Base-by-base conservation (phyloP, 2,329 filamentous ascomycete genomes). In the Nemania sp. region DNA sequence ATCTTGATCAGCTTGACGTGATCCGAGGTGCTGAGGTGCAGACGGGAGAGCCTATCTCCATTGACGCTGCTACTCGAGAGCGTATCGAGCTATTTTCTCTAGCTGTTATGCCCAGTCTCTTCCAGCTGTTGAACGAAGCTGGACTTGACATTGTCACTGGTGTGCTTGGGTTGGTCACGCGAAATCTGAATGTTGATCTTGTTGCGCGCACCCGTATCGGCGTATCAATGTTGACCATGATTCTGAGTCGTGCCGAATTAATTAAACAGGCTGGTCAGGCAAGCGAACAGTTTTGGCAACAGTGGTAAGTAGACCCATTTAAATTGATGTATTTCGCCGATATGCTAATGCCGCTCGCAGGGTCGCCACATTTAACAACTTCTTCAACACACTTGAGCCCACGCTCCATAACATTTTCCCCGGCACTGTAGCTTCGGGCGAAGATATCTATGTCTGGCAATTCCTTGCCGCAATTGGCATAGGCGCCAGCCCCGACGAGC, bases 371-470 rank as follows among this genome's bases (percentile, higher is more conserved):
- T 97, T 96, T 75, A 91, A 91, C 64, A 80, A 83, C 22, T 82
- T 99, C 55, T 99, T 99, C 73, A 90, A 94, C 70, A 81, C 83
- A 6, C 78, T 97, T 15, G 93, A 97, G 71, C 90, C 90, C 1
- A 86, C 87, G 6, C 81, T 97, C 41, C 87, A 88, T 11, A 83
- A 88, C 64, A 86, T 97, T 59, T 99, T 99, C 82, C 92, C 93
- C 0, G 90, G 89, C 17, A 88, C 88, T n/a, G 90, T 96, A 66
- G 91, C 90, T 61, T 86, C 90, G 6, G 89, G 90, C 44, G 91
- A 97, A 62, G 94, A 99, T 67, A 88, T 96, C 67, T 96, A 97
- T 68, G 91, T 97, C 33, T 99, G 94, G 94, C 93, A 97, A 73
- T 95, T 97, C 71, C 80, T 99, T 61, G 94, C 94, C 7, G 91